phyloP scores from a whole-genome alignment of 768 basidiomycete genomes.

The Boletus sp. region DNA sequence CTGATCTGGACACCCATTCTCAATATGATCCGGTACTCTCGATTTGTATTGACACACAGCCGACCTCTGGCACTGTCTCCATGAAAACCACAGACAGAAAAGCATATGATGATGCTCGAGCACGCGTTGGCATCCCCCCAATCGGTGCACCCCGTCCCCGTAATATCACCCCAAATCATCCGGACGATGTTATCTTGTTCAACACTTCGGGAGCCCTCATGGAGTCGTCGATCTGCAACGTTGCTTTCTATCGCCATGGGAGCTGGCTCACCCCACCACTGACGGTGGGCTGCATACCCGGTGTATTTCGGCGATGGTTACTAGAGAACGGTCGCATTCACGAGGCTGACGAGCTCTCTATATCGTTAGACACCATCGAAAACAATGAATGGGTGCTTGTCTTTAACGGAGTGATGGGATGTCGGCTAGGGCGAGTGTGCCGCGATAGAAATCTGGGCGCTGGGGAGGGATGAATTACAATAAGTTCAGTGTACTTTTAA shows the following conservation, averaged over 20 bases:
- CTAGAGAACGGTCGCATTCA: slow-evolving; percentile 54
- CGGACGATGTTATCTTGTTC: slow-evolving; percentile 62
- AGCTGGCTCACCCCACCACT: slow-evolving; percentile 66
- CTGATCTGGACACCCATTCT: slow-evolving; percentile 26
- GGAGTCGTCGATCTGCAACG: slow-evolving; percentile 69
- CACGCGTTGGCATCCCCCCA: slow-evolving; percentile 45
- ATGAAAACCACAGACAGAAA: slow-evolving; percentile 70
- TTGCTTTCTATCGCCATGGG: slow-evolving; percentile 57
- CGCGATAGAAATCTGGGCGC: neutral
- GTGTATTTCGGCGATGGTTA: slow-evolving; percentile 67
- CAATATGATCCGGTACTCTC: slow-evolving; percentile 37
- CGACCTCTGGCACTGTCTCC: slow-evolving; percentile 47
- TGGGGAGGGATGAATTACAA: neutral
- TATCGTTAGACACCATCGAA: slow-evolving; percentile 42
- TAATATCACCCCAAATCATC: slow-evolving; percentile 11
- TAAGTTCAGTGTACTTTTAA: slow-evolving; percentile 15
- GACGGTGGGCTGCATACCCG: slow-evolving; percentile 65
- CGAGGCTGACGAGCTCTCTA: slow-evolving; percentile 43
- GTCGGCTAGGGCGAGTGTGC: slow-evolving; percentile 46
- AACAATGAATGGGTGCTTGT: slow-evolving; percentile 64
- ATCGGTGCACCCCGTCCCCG: slow-evolving; percentile 6
- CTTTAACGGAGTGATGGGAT: slow-evolving; percentile 72
- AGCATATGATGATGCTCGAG: slow-evolving; percentile 62
- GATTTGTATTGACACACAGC: slow-evolving; percentile 52
- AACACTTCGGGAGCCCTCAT: slow-evolving; percentile 48